Conservation (phyloP, 2,329 filamentous ascomycete genomes). For the Colletotrichum spinosum region DNA sequence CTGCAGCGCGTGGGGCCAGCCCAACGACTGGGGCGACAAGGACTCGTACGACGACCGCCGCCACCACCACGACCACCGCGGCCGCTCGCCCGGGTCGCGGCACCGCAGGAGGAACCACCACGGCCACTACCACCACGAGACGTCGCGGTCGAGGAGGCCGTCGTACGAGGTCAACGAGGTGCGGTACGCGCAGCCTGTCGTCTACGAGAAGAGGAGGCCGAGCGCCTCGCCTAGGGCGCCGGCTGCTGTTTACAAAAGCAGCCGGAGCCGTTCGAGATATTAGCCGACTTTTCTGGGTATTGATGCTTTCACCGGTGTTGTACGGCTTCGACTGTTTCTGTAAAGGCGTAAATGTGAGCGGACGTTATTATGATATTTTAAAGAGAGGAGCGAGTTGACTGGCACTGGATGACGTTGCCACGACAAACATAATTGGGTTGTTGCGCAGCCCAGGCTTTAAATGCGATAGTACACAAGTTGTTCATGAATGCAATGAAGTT, state of each 20-base stretch:
- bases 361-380: not conserved
- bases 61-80: conserved; percentile 22
- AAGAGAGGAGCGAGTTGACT: too few species aligned
- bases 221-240: conserved; percentile 28
- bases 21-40: conserved; percentile 23
- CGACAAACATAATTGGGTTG: too few species aligned
- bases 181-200: conserved; percentile 32
- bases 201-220: conserved; percentile 29
- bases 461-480: too few species aligned
- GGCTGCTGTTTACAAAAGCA: conserved; percentile 21
- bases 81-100: conserved; percentile 22
- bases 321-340: too few species aligned
- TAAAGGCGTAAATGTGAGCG: not conserved
- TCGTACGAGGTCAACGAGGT: conserved; percentile 33
- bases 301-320: not conserved
- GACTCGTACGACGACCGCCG: conserved; percentile 11
- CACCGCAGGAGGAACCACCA: conserved; percentile 21
- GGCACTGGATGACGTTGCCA: too few species aligned
- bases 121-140: conserved; percentile 32
- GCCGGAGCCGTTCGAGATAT: conserved; percentile 31
- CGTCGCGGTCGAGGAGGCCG: conserved; percentile 26
- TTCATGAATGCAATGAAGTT: too few species aligned
- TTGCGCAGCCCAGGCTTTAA: too few species aligned
- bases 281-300: not conserved
- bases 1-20: conserved; percentile 43